Evolutionary conservation across 169 alveolate species (phyloP).

Genomic region (Plasmodium cynomolgi): DNA sequence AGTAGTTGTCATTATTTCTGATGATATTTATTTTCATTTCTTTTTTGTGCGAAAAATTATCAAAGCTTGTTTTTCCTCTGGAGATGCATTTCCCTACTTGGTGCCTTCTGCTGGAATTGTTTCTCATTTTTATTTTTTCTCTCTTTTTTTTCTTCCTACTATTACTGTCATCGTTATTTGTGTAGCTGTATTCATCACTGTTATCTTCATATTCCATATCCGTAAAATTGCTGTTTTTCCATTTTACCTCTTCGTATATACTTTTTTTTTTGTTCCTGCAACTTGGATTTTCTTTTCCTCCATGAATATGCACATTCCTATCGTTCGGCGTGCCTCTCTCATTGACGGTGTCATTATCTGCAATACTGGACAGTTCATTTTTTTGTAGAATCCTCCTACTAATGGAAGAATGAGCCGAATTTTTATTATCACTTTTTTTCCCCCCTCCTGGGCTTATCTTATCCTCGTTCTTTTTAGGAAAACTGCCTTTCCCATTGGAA

Average conservation of each 20-base stretch:
- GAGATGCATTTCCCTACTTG: neutral
- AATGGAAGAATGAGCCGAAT: neutral
- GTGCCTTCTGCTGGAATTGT: neutral
- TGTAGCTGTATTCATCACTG: conserved; percentile 31
- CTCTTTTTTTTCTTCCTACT: neutral
- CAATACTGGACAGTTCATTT: neutral
- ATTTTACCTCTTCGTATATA: neutral
- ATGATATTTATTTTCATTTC: conserved; percentile 57
- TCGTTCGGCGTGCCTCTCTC: neutral
- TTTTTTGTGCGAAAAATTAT: neutral
- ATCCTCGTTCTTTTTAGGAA: neutral
- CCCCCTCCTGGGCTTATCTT: neutral
- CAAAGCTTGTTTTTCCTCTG: neutral
- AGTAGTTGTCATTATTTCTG: conserved; percentile 44
- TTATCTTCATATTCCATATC: conserved; percentile 22
- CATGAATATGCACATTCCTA: neutral
- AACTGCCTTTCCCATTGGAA: neutral
- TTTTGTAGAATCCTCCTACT: neutral
- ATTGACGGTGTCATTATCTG: neutral
- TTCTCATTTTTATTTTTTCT: neutral
- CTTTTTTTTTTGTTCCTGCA: neutral
- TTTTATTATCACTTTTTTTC: neutral
- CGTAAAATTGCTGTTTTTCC: neutral
- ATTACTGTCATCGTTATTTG: neutral
- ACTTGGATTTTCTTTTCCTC: neutral